Conservation (phyloP, 1,284 basidiomycete species). For the Violaceomyces palustris region DNA sequence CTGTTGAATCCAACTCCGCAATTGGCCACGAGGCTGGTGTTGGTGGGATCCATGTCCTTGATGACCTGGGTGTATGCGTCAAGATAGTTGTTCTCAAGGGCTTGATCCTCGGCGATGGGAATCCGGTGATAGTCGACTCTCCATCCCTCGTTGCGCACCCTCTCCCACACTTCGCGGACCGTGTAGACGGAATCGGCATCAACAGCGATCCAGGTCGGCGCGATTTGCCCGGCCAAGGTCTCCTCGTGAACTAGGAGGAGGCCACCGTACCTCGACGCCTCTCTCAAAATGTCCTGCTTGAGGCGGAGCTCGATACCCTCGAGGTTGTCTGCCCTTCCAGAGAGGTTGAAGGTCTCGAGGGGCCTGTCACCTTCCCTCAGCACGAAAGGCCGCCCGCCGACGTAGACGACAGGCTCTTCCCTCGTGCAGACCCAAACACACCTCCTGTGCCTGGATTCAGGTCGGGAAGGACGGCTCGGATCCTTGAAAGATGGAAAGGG, state of each 20-base stretch:
- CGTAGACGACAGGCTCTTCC: slow-evolving; percentile 89
- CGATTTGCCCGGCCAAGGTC: slow-evolving; percentile 47
- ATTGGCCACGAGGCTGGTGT: slow-evolving; percentile 84
- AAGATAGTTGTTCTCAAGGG: slow-evolving; percentile 57
- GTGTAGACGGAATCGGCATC: slow-evolving; percentile 80
- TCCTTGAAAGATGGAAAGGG: no score
- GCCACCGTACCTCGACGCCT: slow-evolving; percentile 80
- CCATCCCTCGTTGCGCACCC: slow-evolving; percentile 76
- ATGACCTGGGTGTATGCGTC: slow-evolving; percentile 86
- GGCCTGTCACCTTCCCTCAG: slow-evolving; percentile 87
- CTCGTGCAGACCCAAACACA: slow-evolving; percentile 59
- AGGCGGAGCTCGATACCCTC: slow-evolving; percentile 84
- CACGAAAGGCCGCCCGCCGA: slow-evolving; percentile 89
- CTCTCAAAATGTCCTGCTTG: slow-evolving; percentile 88
- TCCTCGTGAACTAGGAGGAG: slow-evolving; percentile 90
- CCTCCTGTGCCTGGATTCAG: no score
- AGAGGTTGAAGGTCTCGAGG: slow-evolving; percentile 71
- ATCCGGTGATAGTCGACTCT: slow-evolving; percentile 68
- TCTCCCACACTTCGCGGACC: slow-evolving; percentile 68
- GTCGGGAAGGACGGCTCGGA: neutral
- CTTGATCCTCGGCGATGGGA: slow-evolving; percentile 66
- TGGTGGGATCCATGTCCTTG: slow-evolving; percentile 71
- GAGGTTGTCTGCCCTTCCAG: slow-evolving; percentile 86
- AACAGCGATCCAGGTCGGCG: slow-evolving; percentile 91
- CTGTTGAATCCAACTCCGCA: slow-evolving; percentile 96